Evolutionary conservation across 805 yeast species (phyloP).

Genomic region (Hermanozyma aechmeae): DNA sequence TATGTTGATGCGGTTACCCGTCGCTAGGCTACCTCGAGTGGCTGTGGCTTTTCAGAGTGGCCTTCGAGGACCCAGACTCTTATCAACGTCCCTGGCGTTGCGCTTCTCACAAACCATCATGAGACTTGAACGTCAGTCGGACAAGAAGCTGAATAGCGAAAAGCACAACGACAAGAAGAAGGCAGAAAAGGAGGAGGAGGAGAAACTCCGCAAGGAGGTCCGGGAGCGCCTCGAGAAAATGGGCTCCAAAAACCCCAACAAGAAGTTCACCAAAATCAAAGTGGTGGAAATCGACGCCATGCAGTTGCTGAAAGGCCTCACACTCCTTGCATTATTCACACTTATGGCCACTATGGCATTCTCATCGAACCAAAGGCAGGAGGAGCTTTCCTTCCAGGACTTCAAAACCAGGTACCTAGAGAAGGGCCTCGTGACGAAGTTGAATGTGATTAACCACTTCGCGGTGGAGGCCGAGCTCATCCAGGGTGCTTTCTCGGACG

Average conservation of each 20-base stretch:
- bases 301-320: slow-evolving; percentile 5
- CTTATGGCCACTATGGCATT: slow-evolving; percentile 6
- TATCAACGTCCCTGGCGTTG: background rate
- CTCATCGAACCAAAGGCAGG: slow-evolving; percentile 9
- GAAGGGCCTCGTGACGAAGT: slow-evolving; percentile 65
- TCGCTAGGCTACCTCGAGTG: background rate
- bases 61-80: background rate
- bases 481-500: slow-evolving; percentile 32
- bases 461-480: slow-evolving; percentile 63
- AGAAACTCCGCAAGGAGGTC: background rate
- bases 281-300: slow-evolving; percentile 13
- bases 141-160: slow-evolving; percentile 1
- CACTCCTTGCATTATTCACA: slow-evolving; percentile 11
- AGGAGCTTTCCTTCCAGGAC: slow-evolving; percentile 60
- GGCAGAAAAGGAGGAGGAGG: slow-evolving; percentile 1
- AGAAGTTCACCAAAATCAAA: slow-evolving; percentile 21
- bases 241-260: slow-evolving; percentile 11
- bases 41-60: background rate
- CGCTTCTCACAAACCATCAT: background rate
- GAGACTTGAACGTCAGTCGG: slow-evolving; percentile 1
- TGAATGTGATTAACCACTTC: slow-evolving; percentile 65
- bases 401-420: slow-evolving; percentile 73
- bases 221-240: background rate
- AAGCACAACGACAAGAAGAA: background rate
- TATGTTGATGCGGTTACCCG: background rate